Evolutionary conservation across 2,329 filamentous ascomycete genomes (phyloP), one percentile per base, ranked within the genome.

Genomic region (Sporothrix schenckii): DNA sequence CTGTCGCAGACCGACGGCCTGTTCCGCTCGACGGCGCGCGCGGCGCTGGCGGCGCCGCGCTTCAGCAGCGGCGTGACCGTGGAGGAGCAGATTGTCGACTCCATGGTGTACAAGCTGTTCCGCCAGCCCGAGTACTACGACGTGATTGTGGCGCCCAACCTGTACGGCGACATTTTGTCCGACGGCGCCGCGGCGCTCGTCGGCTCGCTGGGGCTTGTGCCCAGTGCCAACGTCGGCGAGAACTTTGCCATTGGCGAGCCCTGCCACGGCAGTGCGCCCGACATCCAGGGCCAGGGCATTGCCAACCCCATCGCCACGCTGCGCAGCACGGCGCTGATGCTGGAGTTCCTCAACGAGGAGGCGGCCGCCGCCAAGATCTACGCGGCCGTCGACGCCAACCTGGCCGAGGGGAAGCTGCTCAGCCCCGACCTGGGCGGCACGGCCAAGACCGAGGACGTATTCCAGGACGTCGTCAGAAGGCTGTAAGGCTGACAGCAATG

Each of bases 91-190:
- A 99, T 99, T 76, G 94, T 99, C 73, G 95, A 99, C 83, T 94
- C 91, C 73, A 99, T 99, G 95, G 93, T 98, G 71, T 98, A 98
- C 88, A 98, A 98, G 86, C 91, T 99, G 70, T 98, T 98, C 89
- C 92, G 94, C 73, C 93, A 98, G 82, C 95, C 95, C 56, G 87
- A 91, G 77, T 91, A 91, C 78, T 99, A 98, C 88, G 95, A 99
- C 80, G 94, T 98, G 75, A 97, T 99, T 76, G 95, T 99, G 61
- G 95, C 94, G 10, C 95, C 94, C 68, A 98, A 98, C 83, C 87
- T 99, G 72, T 98, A 99, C 83, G 95, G 95, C 75, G 95, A 99
- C 81, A 95, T 99, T 75, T 86, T 99, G 52, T 97, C 93, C 2
- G 95, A 99, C 80, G 94, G 93, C 74, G 94, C 95, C 66, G 95